These are phyloP conservation scores for Bacterosira constricta DNA, from an alignment of 108 stramenopile genomes.

Conservation along the genomic window DNA sequence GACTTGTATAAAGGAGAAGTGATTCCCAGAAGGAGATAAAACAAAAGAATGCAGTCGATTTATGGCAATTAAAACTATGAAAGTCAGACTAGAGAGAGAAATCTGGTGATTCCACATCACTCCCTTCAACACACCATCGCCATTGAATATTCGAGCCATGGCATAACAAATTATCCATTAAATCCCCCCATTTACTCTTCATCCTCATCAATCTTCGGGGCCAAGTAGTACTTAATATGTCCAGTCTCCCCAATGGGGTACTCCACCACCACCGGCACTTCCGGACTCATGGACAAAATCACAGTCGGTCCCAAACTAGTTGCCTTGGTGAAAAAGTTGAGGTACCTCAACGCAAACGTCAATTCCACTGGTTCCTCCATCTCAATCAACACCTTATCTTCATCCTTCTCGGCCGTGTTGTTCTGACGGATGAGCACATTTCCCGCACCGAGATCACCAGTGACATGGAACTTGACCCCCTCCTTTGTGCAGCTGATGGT, in stretches of 20 bases:
- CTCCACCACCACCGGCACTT: slow-evolving; percentile 97
- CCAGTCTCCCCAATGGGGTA: slow-evolving; percentile 95
- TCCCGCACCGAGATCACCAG: slow-evolving; percentile 95
- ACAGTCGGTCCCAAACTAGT: slow-evolving; percentile 87
- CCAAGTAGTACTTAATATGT: slow-evolving; percentile 96
- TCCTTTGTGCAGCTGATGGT: slow-evolving; percentile 95
- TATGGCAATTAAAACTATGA: slow-evolving; percentile 17
- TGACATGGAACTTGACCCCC: slow-evolving; percentile 92
- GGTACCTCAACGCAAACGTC: slow-evolving; percentile 97
- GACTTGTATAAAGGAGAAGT: no score
- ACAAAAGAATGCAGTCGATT: neutral
- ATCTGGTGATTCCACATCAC: neutral
- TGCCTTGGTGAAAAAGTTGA: slow-evolving; percentile 98
- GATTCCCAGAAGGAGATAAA: neutral
- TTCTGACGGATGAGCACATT: slow-evolving; percentile 93
- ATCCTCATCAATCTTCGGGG: slow-evolving; percentile 99
- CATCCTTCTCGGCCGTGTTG: slow-evolving; percentile 89
- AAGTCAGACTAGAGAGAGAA: slow-evolving; percentile 2
- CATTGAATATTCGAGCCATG: neutral
- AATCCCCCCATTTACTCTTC: slow-evolving; percentile 23
- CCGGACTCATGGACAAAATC: slow-evolving; percentile 93
- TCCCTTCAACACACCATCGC: neutral
- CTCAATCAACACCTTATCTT: slow-evolving; percentile 91
- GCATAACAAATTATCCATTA: neutral
- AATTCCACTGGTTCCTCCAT: slow-evolving; percentile 99